Conservation (phyloP, 2,329 filamentous ascomycete genomes). For the Cladosporium sp. region DNA sequence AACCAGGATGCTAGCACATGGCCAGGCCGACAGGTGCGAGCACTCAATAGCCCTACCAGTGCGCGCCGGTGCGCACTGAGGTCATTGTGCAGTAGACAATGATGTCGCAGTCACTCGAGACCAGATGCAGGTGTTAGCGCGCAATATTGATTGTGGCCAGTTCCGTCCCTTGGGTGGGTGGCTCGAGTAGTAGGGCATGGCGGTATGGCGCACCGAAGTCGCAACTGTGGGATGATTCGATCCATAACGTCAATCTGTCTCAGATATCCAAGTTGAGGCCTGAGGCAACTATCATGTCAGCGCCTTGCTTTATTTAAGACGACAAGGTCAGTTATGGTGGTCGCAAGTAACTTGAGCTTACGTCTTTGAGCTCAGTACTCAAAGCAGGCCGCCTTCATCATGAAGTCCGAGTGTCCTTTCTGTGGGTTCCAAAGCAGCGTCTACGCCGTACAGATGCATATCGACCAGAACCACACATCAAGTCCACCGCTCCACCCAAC, state of each 20-base stretch:
- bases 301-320: background rate
- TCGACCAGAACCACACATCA: constrained; percentile 1
- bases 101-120: background rate
- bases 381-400: background rate
- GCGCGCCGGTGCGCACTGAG: background rate
- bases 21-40: background rate
- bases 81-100: background rate
- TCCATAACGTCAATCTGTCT: constrained; percentile 8
- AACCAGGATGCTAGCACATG: background rate
- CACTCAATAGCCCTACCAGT: background rate
- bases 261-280: background rate
- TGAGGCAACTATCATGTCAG: constrained; percentile 10
- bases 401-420: constrained; percentile 3
- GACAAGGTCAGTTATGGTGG: background rate
- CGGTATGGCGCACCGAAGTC: background rate
- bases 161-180: constrained; percentile 1
- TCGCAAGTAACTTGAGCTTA: background rate
- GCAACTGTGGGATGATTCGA: background rate
- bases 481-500: background rate
- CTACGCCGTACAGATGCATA: constrained; percentile 5
- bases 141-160: background rate
- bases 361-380: background rate
- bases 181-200: background rate
- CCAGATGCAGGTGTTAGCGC: background rate
- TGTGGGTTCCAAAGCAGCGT: background rate